Evolutionary conservation across 2,329 filamentous ascomycete species (phyloP), one percentile per base, ranked within the genome.

Genomic region (Trichoderma pleuroti): DNA sequence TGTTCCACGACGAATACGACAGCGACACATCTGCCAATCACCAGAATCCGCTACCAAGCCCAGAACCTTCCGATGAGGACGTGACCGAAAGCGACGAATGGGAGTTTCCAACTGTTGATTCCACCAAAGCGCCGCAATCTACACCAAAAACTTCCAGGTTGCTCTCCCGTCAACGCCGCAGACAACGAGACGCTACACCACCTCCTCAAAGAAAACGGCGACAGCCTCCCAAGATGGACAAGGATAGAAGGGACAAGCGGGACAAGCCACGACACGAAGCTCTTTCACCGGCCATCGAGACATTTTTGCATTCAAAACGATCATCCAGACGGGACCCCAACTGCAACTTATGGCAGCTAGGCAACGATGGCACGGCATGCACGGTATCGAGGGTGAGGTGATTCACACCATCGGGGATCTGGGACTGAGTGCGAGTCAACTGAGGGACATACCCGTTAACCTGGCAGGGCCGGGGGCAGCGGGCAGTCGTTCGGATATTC

Each of bases 381-480:
- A 14, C 18, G 28, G 34, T 32, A 7, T 34, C 18, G 7, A 30
- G 26, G 10, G 28, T 64, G 42, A 24, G 26, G 39, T 64, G 39
- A 64, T 30, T 32, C 4, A 12, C 0, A 5, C 4, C 5, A 18
- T 14, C 14, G 39, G 39, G 61, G 61, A 16, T 16, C 42, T 64
- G 28, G 26, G 28, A 49, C 5, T 32, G 39, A 64, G 61, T 32
- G 10, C 24, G 39, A 49, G 61, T 64, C 26, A 32, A 52, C 61
- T 64, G 26, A 26, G 52, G 11, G 61, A 1, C 26, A 52, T 52
- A 52, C 39, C 61, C 42, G 61, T 34, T 24, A 64, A 64, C 39
- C 61, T 52, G 61, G 61, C 61, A 64, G 61, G 61, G 39, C 61
- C 6, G 28, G 39, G 61, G 61, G 61, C 61, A 64, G 28, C 61